Conservation (phyloP, 2,329 filamentous ascomycete species). For the Bipolaris zeicola region DNA sequence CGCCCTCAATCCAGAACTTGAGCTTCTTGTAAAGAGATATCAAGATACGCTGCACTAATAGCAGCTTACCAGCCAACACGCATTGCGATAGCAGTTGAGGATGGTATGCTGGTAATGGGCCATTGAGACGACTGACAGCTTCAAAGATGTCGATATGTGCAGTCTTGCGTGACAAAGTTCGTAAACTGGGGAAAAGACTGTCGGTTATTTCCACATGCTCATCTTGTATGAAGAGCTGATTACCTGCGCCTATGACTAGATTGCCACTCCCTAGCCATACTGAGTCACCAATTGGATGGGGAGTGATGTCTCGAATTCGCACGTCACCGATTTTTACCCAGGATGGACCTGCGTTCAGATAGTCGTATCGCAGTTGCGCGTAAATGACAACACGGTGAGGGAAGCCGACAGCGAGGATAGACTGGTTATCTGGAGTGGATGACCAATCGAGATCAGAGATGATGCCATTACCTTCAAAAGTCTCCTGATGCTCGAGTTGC, state of each 20-base stretch:
- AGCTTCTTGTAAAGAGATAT: conserved; percentile 74
- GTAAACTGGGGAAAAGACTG: conserved; percentile 62
- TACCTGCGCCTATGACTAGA: conserved; percentile 85
- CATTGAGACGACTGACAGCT: conserved; percentile 81
- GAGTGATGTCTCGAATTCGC: conserved; percentile 77
- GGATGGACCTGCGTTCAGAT: conserved; percentile 84
- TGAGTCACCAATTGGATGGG: conserved; percentile 90
- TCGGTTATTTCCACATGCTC: conserved; percentile 71
- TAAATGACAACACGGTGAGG: conserved; percentile 82
- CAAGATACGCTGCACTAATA: conserved; percentile 73
- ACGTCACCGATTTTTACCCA: conserved; percentile 88
- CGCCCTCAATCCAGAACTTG: conserved; percentile 83
- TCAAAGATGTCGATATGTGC: conserved; percentile 75
- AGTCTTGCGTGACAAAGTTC: conserved; percentile 55
- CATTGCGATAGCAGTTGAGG: conserved; percentile 89
- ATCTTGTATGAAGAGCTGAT: conserved; percentile 86
- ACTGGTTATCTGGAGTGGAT: conserved; percentile 85
- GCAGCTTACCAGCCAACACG: conserved; percentile 77
- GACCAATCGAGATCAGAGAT: conserved; percentile 94
- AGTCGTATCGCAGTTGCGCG: conserved; percentile 88
- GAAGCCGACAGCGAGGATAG: conserved; percentile 90
- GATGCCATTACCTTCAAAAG: conserved; percentile 72
- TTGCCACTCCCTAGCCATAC: conserved; percentile 88
- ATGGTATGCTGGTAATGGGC: conserved; percentile 86
- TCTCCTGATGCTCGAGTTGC: conserved; percentile 79